Base-by-base conservation (phyloP, 2,329 filamentous ascomycete species). In the Trichoderma harzianum region DNA sequence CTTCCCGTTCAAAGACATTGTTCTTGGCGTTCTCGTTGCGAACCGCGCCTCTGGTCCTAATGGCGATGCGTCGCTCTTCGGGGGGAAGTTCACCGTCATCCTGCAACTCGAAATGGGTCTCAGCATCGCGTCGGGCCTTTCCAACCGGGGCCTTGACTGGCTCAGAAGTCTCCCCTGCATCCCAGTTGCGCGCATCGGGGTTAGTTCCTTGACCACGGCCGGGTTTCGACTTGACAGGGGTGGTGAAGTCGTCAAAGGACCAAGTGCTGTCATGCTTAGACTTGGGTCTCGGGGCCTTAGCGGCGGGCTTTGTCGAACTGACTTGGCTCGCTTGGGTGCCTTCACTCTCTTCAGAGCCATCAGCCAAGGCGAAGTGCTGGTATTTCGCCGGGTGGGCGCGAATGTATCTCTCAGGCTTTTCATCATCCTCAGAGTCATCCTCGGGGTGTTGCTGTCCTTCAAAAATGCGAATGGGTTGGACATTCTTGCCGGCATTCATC, bases 241-340 rank as follows among this genome's bases (percentile, higher is more conserved):
- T 97, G 18, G 85, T 84, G 77, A 97, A 97, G 82, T 97, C 94
- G 73, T 93, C 89, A 81, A 98, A 98, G 63, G 90, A 90, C 94
- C 95, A 98, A 74, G 93, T 91, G 74, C 90, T 90, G 72, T 86
- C 84, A 79, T 93, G 91, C 83, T 92, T 93, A 69, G 86, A 85
- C 78, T 86, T 87, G 73, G 83, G 80, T 28, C 79, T 79, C 68
- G 86, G 80, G 24, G 85, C 80, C 26, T 82, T 78, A 4, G 81
- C 75, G 66, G 80, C 83, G n/a, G 83, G 78, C 74, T 83, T 78
- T 16, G 85, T 83, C 21, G 81, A 81, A n/a, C 10, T 21, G 39
- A 58, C 39, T 43, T 43, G 21, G 28, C 51, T 43, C 16, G 39
- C 39, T n/a, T 43, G 64, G 1, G 64, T 26, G 34, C 34, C 67